phyloP scores from a whole-genome alignment of 805 yeast species.

The Ogataea paradorogensis region DNA sequence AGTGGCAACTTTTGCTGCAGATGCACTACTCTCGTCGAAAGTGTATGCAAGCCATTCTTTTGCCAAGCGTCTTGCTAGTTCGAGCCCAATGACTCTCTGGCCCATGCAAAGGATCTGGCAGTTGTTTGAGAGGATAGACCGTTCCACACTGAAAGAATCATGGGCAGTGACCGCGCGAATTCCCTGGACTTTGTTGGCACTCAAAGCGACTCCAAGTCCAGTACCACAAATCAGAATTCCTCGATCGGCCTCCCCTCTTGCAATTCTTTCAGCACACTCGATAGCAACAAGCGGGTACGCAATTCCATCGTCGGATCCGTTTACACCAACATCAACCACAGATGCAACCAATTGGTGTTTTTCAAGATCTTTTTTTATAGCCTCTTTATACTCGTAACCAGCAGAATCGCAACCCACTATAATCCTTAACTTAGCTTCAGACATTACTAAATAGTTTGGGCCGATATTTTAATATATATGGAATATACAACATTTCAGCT shows the following conservation, averaged over 20 bases:
- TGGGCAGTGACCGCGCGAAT: constrained; percentile 49
- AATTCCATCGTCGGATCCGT: constrained; percentile 30
- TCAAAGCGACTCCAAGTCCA: constrained; percentile 47
- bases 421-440: constrained; percentile 22
- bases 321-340: constrained; percentile 42
- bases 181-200: constrained; percentile 46
- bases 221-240: constrained; percentile 48
- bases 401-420: constrained; percentile 45
- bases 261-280: constrained; percentile 40
- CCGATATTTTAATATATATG: background rate
- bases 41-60: constrained; percentile 43
- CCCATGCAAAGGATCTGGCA: constrained; percentile 49
- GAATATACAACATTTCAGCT: constrained; percentile 24
- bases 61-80: constrained; percentile 42
- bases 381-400: constrained; percentile 42
- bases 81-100: constrained; percentile 43
- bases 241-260: constrained; percentile 41
- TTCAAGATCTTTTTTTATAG: constrained; percentile 35
- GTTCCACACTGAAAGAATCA: constrained; percentile 45
- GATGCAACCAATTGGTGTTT: constrained; percentile 28
- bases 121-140: constrained; percentile 42
- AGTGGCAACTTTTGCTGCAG: constrained; percentile 39
- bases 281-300: constrained; percentile 45
- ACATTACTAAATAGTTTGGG: background rate
- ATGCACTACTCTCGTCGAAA: constrained; percentile 39